These are phyloP conservation scores for Ceratobasidium sp. DNA, from an alignment of 1,284 basidiomycete species.

Conservation along the genomic window DNA sequence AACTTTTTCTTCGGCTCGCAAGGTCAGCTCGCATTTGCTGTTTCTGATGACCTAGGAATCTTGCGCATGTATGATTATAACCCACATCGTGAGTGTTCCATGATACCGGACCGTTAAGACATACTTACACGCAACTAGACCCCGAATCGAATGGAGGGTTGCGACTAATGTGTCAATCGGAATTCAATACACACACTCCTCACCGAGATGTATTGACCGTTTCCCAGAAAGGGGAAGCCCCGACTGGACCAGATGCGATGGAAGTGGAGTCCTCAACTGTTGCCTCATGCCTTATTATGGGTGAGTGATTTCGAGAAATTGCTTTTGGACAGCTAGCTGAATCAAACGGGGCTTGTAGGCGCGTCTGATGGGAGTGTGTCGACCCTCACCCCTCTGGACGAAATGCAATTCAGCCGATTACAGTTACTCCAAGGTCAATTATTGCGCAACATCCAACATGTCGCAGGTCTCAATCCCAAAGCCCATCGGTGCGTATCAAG, in stretches of 20 bases:
- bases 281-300: constrained; percentile 80
- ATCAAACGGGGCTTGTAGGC: constrained; percentile 59
- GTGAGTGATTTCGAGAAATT: constrained; percentile 62
- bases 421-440: constrained; percentile 92
- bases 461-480: constrained; percentile 92
- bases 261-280: constrained; percentile 75
- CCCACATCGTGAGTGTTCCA: constrained; percentile 73
- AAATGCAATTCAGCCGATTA: constrained; percentile 83
- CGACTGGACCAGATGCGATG: constrained; percentile 55
- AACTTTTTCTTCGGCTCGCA: constrained; percentile 90
- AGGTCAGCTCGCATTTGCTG: constrained; percentile 82
- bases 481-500: constrained; percentile 78
- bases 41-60: constrained; percentile 85
- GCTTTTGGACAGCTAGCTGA: background rate
- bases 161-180: constrained; percentile 81
- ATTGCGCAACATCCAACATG: constrained; percentile 89
- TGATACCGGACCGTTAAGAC: background rate
- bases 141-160: constrained; percentile 89
- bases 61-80: constrained; percentile 90
- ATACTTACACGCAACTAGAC: constrained; percentile 64
- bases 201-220: constrained; percentile 78
- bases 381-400: constrained; percentile 82
- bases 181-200: constrained; percentile 85
- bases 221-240: constrained; percentile 73
- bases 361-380: constrained; percentile 86